A percentile compares a stretch with the other conserved stretches of the same genome.
These are phyloP conservation scores for Lasiosphaeris hirsuta DNA, from an alignment of 495 filamentous ascomycete genomes.

Conservation along the genomic window DNA sequence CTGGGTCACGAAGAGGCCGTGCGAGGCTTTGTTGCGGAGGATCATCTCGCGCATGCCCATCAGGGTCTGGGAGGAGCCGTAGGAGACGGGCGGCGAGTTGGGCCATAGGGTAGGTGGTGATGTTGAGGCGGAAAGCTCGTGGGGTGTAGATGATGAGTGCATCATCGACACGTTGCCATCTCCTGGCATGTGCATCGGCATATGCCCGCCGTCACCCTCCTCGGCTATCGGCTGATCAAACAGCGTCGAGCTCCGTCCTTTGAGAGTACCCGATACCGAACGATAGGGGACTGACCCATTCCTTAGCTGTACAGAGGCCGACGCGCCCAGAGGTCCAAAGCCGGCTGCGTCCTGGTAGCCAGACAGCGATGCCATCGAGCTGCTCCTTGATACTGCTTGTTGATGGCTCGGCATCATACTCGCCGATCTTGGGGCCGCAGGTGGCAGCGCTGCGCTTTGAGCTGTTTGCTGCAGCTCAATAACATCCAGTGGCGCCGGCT, in stretches of 20 bases:
- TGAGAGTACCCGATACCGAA: constrained; percentile 20
- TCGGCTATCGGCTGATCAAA: constrained; percentile 39
- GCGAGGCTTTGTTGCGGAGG: constrained; percentile 48
- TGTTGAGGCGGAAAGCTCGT: constrained; percentile 10
- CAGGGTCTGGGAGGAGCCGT: constrained; percentile 49
- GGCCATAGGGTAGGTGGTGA: constrained; percentile 20
- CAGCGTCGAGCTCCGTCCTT: constrained; percentile 18
- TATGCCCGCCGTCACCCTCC: constrained; percentile 23
- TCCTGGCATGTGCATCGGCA: not conserved
- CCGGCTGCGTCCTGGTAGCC: constrained; percentile 16
- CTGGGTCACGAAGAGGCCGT: constrained; percentile 22
- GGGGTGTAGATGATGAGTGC: not conserved
- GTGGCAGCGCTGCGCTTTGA: constrained; percentile 43
- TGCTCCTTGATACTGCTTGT: constrained; percentile 19
- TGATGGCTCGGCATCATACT: constrained; percentile 31
- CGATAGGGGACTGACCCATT: constrained; percentile 13
- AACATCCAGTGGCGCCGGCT: constrained; percentile 59
- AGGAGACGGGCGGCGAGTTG: constrained; percentile 32
- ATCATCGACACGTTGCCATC: not conserved
- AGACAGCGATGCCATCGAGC: constrained; percentile 18
- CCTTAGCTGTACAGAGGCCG: not conserved
- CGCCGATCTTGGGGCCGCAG: constrained; percentile 32
- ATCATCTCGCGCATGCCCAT: constrained; percentile 61
- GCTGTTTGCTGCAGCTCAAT: constrained; percentile 69
- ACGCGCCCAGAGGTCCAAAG: constrained; percentile 17